A percentile compares a stretch with the other conserved stretches of the same genome.
Evolutionary conservation across 2,329 filamentous ascomycete genomes (phyloP).

Genomic region (Claviceps africana): DNA sequence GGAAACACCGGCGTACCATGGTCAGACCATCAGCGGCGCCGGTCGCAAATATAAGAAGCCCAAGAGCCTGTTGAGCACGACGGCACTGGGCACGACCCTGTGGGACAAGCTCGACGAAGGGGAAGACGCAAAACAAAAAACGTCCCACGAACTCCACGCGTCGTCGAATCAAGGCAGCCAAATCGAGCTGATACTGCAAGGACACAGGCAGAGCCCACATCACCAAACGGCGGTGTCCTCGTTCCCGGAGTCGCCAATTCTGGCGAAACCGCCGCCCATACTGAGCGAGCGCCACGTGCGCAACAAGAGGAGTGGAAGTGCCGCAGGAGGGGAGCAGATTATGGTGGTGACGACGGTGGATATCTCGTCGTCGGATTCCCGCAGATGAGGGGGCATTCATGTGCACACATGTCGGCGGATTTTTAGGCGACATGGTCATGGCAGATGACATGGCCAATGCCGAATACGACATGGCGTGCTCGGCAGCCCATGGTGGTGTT

Average conservation of each 20-base stretch:
- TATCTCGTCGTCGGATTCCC: conserved; percentile 9
- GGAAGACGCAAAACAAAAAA: conserved; percentile 4
- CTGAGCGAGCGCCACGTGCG: neutral
- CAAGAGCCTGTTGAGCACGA: conserved; percentile 6
- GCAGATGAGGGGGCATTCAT: neutral
- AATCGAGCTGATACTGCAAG: conserved; percentile 16
- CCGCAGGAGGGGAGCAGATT: conserved; percentile 10
- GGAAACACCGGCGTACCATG: conserved; percentile 13
- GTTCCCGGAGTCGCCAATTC: neutral
- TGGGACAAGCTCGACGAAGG: conserved; percentile 20
- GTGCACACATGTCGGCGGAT: no score
- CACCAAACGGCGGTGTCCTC: conserved; percentile 9
- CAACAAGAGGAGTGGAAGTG: neutral
- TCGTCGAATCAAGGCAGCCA: conserved; percentile 13
- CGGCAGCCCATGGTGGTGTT: no score
- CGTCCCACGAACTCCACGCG: neutral
- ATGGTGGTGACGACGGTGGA: conserved; percentile 17
- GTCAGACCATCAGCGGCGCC: conserved; percentile 8
- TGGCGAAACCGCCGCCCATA: conserved; percentile 4
- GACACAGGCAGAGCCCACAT: conserved; percentile 1
- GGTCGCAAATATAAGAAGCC: conserved; percentile 7
- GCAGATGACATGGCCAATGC: no score
- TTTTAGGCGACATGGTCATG: no score
- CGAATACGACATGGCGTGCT: no score
- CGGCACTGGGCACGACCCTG: conserved; percentile 10